Percentiles rank a stretch among this genome's conserved stretches.
These are phyloP conservation scores for Aspergillus ustus DNA, from an alignment of 2,329 filamentous ascomycete species.

Conservation along the genomic window DNA sequence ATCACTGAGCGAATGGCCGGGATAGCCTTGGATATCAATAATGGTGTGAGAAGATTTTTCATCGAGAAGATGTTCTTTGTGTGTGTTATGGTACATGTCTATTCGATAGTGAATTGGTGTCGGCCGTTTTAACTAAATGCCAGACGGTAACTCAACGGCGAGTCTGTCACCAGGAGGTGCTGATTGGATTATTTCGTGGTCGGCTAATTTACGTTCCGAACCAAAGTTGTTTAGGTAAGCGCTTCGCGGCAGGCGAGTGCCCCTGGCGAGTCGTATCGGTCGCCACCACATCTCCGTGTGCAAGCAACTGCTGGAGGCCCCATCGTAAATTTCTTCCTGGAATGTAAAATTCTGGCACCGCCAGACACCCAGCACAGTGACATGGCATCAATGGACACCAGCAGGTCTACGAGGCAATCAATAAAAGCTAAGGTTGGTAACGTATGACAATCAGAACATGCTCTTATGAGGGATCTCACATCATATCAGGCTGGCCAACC, in stretches of 20 bases:
- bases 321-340: no score
- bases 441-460: background rate
- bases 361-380: no score
- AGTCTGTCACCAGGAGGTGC: background rate
- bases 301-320: no score
- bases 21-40: background rate
- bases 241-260: background rate
- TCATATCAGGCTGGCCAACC: background rate
- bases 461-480: no score
- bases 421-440: background rate
- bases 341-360: no score
- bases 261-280: background rate
- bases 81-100: background rate
- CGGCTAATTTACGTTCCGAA: background rate
- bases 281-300: no score
- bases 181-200: slow-evolving; percentile 1
- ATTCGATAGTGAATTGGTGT: background rate
- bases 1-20: background rate
- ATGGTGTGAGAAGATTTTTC: background rate
- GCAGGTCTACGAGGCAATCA: no score
- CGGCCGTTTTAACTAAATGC: background rate
- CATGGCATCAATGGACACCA: no score
- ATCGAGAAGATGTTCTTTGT: background rate
- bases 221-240: background rate
- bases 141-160: background rate